Evolutionary conservation across 1,139 yeast species (phyloP), one percentile per base, ranked within the genome.

Genomic region (Candida gigantensis): DNA sequence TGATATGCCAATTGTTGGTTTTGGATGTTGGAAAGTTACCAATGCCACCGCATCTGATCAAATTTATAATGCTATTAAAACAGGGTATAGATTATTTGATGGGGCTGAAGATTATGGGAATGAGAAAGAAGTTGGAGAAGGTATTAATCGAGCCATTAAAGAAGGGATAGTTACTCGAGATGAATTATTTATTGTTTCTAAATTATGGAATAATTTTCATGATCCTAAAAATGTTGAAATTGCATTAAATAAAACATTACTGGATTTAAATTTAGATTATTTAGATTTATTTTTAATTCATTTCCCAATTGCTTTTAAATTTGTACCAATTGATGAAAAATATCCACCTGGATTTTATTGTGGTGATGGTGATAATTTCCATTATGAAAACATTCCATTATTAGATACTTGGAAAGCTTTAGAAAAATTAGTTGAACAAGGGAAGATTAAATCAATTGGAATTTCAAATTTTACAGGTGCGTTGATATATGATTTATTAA

Each of bases 41-140:
- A 70, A 72, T 30, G 72, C 61, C 16, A 70, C 73, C 29, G 77
- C 81, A 43, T 80, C 84, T 24, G 75, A 72, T 36, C 77, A 75
- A 43, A 74, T 81, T 43, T 80, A 79, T 67, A 72, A 79, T 34
- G 87, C 86, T 45, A 79, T 81, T 51, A 79, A 80, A 55, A 65
- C 68, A 14, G 94, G 94, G 8, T 84, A 84, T 70, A 74, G 92
- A 60, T 63, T 81, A 44, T 81, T 83, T 47, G 90, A 83, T 53
- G 86, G 87, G 52, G 94, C 92, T 35, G 72, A 75, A 57, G 90
- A 83, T 56, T 84, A 84, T 57, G 90, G 86, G 44, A 84, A 84
- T 57, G 89, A 84, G 58, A 69, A 71, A 51, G 85, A 83, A 57
- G 81, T 84, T 35, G 94, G 94, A 30, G 61, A 77, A 41, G 92